Conservation (phyloP, 768 basidiomycete genomes). For the Cystoderma amianthinum region DNA sequence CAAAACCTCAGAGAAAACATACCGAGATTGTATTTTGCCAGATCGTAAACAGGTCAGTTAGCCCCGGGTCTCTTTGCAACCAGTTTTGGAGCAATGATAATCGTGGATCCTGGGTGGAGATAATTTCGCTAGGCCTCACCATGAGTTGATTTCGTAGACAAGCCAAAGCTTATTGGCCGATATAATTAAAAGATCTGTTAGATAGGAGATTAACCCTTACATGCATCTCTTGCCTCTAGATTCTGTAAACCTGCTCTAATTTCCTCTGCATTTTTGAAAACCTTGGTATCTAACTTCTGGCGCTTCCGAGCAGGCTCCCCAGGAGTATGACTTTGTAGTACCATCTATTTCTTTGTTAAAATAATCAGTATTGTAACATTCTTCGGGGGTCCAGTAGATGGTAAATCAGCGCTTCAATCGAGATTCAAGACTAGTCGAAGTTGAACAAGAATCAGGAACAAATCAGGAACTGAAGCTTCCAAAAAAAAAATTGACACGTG, state of each 20-base stretch:
- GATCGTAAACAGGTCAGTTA: constrained; percentile 52
- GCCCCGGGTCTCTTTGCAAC: constrained; percentile 51
- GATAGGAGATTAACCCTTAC: not conserved
- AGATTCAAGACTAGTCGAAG: too few species aligned
- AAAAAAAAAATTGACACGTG: too few species aligned
- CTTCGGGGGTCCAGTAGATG: too few species aligned
- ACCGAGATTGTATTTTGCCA: constrained; percentile 55
- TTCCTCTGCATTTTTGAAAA: not conserved
- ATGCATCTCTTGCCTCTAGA: not conserved
- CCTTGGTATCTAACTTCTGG: not conserved
- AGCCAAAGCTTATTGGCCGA: constrained; percentile 31
- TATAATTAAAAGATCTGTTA: not conserved
- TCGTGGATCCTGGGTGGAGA: constrained; percentile 53
- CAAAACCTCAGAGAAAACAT: constrained; percentile 11
- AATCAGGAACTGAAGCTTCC: too few species aligned
- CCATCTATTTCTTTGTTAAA: too few species aligned
- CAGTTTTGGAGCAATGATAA: constrained; percentile 54
- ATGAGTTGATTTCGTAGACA: constrained; percentile 61
- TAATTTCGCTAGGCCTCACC: constrained; percentile 38
- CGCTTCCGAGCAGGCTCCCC: too few species aligned
- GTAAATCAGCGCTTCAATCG: too few species aligned
- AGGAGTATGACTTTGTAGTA: too few species aligned
- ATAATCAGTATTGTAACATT: too few species aligned
- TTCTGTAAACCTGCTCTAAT: not conserved
- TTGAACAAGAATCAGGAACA: too few species aligned